phyloP scores from a whole-genome alignment of 176 grass and related monocot species.

The Luzula sylvatica region DNA sequence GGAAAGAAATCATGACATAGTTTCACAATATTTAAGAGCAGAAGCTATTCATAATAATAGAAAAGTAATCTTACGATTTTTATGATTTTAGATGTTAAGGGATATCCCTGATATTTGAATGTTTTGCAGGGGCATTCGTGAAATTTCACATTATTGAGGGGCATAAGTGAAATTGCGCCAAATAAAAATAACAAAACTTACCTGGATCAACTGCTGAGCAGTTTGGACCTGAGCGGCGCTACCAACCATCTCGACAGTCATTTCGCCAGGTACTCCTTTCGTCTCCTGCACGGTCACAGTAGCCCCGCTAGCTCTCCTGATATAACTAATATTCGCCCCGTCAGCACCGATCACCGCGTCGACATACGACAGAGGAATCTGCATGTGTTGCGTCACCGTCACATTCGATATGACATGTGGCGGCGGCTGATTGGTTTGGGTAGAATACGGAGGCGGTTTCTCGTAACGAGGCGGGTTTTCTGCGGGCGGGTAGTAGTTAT shows the following conservation, averaged over 20 bases:
- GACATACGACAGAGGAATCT: constrained; percentile 87
- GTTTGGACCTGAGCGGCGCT: constrained; percentile 77
- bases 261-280: constrained; percentile 79
- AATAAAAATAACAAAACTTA: neutral
- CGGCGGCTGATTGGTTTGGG: constrained; percentile 73
- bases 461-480: constrained; percentile 49
- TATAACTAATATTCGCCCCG: constrained; percentile 91
- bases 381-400: constrained; percentile 70
- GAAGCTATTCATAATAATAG: no score
- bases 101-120: no score
- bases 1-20: no score
- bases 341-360: constrained; percentile 91
- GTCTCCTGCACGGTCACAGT: constrained; percentile 94
- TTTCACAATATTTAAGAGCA: no score
- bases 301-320: constrained; percentile 86
- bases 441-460: constrained; percentile 67
- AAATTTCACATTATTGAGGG: neutral
- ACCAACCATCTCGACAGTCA: constrained; percentile 91
- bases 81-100: no score
- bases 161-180: neutral
- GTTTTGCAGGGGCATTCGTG: no score
- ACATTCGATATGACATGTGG: constrained; percentile 27
- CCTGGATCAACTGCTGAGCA: constrained; percentile 29
- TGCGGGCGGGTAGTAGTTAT: constrained; percentile 60
- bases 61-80: no score